Evolutionary conservation across 768 basidiomycete species (phyloP).

Genomic region (Rhodotorula toruloides): DNA sequence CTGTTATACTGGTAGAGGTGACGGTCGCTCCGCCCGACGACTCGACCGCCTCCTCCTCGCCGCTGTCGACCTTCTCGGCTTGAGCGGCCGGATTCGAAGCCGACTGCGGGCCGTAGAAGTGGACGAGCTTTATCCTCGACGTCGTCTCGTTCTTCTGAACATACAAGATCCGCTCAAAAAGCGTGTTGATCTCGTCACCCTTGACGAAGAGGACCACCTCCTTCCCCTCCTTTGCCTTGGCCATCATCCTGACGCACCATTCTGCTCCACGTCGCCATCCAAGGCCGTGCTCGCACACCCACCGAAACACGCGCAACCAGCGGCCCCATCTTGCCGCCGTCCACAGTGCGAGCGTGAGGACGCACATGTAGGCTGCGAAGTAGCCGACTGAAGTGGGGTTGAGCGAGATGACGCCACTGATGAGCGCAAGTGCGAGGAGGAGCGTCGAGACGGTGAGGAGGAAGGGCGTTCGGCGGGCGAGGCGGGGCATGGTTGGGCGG

Average conservation of each 20-base stretch:
- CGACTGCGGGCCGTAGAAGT: constrained; percentile 62
- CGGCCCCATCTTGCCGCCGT: constrained; percentile 57
- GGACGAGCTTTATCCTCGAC: constrained; percentile 62
- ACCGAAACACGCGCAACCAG: constrained; percentile 56
- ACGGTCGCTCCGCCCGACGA: background rate
- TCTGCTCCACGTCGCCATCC: constrained; percentile 51
- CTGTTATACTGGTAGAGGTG: too few relatives aligned
- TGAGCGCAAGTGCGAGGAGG: constrained; percentile 8
- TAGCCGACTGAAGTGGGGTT: constrained; percentile 46
- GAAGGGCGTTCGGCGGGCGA: constrained; percentile 5
- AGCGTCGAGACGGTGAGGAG: constrained; percentile 12
- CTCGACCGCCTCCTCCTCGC: constrained; percentile 2
- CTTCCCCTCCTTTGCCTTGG: constrained; percentile 51
- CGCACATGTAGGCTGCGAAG: constrained; percentile 60
- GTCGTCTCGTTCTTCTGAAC: constrained; percentile 67
- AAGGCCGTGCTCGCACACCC: constrained; percentile 59
- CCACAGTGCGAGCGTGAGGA: constrained; percentile 53
- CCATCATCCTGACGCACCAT: constrained; percentile 52
- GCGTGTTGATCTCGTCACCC: constrained; percentile 64
- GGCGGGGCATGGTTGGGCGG: constrained; percentile 8
- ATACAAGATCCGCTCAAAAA: constrained; percentile 64
- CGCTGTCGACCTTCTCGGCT: background rate
- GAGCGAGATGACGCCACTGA: constrained; percentile 15
- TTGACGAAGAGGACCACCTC: constrained; percentile 61
- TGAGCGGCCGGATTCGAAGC: background rate